phyloP scores from a whole-genome alignment of 805 yeast genomes.

The Myxozyma kluyveri region DNA sequence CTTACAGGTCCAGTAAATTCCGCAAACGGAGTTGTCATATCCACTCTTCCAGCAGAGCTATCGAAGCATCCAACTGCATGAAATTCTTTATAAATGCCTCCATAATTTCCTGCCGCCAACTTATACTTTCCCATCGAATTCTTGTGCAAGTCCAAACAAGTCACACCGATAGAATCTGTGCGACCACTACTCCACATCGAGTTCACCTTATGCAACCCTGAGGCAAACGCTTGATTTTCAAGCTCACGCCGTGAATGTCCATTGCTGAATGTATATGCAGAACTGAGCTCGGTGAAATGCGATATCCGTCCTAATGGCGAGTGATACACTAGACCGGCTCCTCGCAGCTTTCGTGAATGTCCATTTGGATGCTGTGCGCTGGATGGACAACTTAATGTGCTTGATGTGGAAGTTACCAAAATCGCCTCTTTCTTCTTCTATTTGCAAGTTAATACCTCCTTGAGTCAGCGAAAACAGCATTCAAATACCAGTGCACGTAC shows the following conservation, averaged over 20 bases:
- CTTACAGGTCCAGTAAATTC: conserved; percentile 25
- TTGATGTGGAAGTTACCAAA: not conserved
- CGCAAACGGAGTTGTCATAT: conserved; percentile 28
- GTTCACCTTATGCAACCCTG: conserved; percentile 11
- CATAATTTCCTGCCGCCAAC: conserved; percentile 19
- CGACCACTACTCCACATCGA: conserved; percentile 21
- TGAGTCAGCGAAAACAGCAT: not conserved
- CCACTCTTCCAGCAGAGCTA: conserved; percentile 17
- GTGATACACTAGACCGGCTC: conserved; percentile 5
- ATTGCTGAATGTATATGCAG: not conserved
- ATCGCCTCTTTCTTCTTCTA: conserved; percentile 2
- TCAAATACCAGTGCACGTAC: not conserved
- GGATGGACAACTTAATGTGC: not conserved
- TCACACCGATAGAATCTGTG: conserved; percentile 20
- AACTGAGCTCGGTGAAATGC: conserved; percentile 10
- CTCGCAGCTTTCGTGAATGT: conserved; percentile 5
- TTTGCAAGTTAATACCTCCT: not conserved
- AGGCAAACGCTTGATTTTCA: conserved; percentile 8
- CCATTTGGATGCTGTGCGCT: conserved; percentile 10
- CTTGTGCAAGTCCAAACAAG: conserved; percentile 20
- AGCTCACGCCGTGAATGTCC: conserved; percentile 14
- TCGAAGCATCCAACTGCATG: conserved; percentile 11
- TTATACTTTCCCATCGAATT: conserved; percentile 8
- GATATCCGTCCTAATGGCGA: conserved; percentile 1
- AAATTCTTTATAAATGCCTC: conserved; percentile 22